These are phyloP conservation scores for Aureobasidium musti DNA, from an alignment of 2,329 filamentous ascomycete species.

Conservation along the genomic window DNA sequence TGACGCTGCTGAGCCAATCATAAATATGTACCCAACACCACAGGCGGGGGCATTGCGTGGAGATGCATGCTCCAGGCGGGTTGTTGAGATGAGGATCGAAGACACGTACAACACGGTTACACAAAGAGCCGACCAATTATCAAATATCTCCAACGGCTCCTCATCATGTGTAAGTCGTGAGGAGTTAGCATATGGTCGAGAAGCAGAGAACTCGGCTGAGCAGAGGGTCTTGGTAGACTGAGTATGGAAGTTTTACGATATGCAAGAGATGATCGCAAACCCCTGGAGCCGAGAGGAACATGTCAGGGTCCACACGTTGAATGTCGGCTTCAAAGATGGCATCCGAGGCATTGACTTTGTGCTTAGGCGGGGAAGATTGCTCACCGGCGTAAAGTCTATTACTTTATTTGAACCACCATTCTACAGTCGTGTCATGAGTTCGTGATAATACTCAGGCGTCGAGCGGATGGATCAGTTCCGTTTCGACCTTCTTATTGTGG, in stretches of 20 bases:
- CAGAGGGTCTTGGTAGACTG: neutral
- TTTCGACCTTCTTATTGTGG: neutral
- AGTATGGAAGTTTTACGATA: neutral
- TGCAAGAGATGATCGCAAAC: constrained; percentile 2
- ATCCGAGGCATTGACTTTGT: constrained; percentile 1
- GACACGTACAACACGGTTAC: neutral
- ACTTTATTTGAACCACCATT: constrained; percentile 16
- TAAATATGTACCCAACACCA: neutral
- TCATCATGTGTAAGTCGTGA: neutral
- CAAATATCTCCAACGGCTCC: neutral
- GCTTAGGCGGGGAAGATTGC: neutral
- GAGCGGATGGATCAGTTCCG: neutral
- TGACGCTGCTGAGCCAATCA: neutral
- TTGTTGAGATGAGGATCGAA: neutral
- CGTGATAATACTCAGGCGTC: neutral
- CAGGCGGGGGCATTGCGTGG: constrained; percentile 1
- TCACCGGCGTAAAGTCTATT: constrained; percentile 12
- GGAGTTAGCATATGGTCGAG: neutral
- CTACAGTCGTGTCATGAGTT: neutral
- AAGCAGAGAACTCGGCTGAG: neutral
- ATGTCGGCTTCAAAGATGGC: neutral
- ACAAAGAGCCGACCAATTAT: neutral
- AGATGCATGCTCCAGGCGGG: neutral
- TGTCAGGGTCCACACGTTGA: constrained; percentile 16
- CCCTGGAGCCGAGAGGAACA: neutral